Evolutionary conservation across 495 filamentous ascomycete genomes (phyloP).

Genomic region (Penicillium egyptiacum): DNA sequence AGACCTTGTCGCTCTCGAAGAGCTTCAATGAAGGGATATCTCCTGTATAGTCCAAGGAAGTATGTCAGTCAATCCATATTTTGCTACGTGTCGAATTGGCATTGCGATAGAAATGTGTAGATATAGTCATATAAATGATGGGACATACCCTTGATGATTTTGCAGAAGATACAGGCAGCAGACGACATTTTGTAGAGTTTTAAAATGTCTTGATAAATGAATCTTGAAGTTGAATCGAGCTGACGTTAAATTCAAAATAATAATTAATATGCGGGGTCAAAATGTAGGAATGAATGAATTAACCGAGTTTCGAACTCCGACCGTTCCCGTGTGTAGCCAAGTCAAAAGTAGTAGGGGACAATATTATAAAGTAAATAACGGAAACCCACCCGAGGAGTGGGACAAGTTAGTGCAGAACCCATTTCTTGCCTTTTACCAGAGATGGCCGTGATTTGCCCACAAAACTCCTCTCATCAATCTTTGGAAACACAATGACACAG

Average conservation of each 20-base stretch:
- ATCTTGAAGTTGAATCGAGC: background rate
- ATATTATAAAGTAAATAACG: conserved; percentile 14
- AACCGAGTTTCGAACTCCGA: conserved; percentile 27
- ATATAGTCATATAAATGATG: background rate
- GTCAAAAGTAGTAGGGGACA: background rate
- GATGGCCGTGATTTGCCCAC: conserved; percentile 62
- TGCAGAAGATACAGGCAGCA: conserved; percentile 93
- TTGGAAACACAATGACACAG: conserved; percentile 53
- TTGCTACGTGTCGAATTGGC: conserved; percentile 2
- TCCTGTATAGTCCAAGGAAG: conserved; percentile 47
- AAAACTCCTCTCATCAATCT: conserved; percentile 59
- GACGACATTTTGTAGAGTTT: conserved; percentile 35
- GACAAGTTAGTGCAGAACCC: conserved; percentile 58
- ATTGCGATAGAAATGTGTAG: background rate
- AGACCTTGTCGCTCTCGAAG: conserved; percentile 86
- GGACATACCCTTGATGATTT: conserved; percentile 84
- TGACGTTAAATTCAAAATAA: background rate
- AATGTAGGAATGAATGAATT: background rate
- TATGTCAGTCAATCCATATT: conserved; percentile 2
- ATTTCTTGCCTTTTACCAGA: conserved; percentile 74
- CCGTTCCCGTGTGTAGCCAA: background rate
- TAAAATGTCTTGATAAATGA: background rate
- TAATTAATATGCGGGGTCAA: background rate
- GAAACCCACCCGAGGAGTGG: conserved; percentile 41
- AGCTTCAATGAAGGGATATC: conserved; percentile 96